Evolutionary conservation across 352 stramenopile genomes (phyloP), one percentile per base, ranked within the genome.

Genomic region (Peronosclerospora sorghi): DNA sequence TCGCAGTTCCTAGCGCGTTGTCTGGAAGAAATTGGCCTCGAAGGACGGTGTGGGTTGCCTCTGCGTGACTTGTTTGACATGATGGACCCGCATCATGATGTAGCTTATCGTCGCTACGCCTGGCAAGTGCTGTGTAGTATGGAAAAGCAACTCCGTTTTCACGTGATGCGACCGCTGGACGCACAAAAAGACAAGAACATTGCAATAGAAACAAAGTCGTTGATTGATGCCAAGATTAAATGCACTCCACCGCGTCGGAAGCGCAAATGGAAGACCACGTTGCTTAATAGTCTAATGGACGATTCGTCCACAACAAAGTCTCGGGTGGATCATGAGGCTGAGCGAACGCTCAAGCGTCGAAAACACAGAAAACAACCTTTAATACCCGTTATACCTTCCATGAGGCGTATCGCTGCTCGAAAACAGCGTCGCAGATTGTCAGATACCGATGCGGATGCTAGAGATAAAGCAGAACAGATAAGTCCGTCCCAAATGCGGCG

Each of bases 1-100:
- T 65, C 69, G 35, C 55, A 68, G 48, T 86, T 87, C 39, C 52
- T 87, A 41, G 74, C 77, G 48, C 67, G 73, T 32, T 90, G 74
- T 41, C 57, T 90, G 34, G 79, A 92, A 51, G 77, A 86, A 36
- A 81, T 87, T 36, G 74, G 71, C 1, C 71, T 92, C 26, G 74
- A 87, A 42, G 79, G 79, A 8, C 72, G 76, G 29, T 86, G 72
- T 19, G 79, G 79, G 0, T 50, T 92, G 38, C 61, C 69, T 6
- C 35, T 92, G 19, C 51, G 63, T 24, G 65, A 70, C 20, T 51
- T 89, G 35, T 86, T 89, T 32, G 67, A 62, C 23, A 41, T 70
- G 0, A 58, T 76, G 32, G 76, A 91, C 43, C 56, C 67, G 17
- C 45, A 65, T n/a, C 38, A 62, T 18, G 79, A 88, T 35, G 34